Percentiles rank a stretch among this genome's conserved stretches.
Conservation (phyloP, 2,329 filamentous ascomycete species). For the Coniochaeta sp. region DNA sequence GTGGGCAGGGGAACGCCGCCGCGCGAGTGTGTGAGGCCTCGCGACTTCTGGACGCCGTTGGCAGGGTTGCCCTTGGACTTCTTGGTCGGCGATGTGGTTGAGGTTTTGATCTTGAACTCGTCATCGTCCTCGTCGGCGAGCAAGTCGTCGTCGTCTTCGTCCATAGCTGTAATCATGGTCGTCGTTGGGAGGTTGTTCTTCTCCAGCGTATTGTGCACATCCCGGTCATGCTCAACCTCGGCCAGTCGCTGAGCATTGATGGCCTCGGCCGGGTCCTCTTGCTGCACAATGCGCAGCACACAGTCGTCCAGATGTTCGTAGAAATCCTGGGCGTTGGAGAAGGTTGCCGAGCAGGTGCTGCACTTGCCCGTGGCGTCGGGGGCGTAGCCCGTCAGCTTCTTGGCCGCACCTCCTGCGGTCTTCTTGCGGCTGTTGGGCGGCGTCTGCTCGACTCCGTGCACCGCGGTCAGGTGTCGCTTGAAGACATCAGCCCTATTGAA, state of each 20-base stretch:
- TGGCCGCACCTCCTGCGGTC: constrained; percentile 34
- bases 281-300: constrained; percentile 63
- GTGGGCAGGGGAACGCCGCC: constrained; percentile 53
- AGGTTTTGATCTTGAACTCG: constrained; percentile 34
- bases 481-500: constrained; percentile 96
- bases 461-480: constrained; percentile 84
- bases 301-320: constrained; percentile 91
- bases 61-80: constrained; percentile 49
- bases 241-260: constrained; percentile 61
- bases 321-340: constrained; percentile 92
- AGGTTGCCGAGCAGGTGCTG: constrained; percentile 86
- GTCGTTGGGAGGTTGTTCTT: constrained; percentile 54
- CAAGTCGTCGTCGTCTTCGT: constrained; percentile 34
- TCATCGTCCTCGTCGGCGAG: constrained; percentile 54
- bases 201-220: constrained; percentile 54
- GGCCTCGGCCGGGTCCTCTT: constrained; percentile 61
- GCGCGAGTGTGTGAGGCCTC: constrained; percentile 71
- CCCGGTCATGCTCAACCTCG: constrained; percentile 56
- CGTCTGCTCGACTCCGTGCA: constrained; percentile 88
- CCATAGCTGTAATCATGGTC: constrained; percentile 28
- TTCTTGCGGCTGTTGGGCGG: constrained; percentile 87
- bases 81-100: constrained; percentile 38
- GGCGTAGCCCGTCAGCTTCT: constrained; percentile 64
- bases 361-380: constrained; percentile 86
- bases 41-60: constrained; percentile 56